Conservation (phyloP, 2,329 filamentous ascomycete species). For the Colletotrichum karsti region DNA sequence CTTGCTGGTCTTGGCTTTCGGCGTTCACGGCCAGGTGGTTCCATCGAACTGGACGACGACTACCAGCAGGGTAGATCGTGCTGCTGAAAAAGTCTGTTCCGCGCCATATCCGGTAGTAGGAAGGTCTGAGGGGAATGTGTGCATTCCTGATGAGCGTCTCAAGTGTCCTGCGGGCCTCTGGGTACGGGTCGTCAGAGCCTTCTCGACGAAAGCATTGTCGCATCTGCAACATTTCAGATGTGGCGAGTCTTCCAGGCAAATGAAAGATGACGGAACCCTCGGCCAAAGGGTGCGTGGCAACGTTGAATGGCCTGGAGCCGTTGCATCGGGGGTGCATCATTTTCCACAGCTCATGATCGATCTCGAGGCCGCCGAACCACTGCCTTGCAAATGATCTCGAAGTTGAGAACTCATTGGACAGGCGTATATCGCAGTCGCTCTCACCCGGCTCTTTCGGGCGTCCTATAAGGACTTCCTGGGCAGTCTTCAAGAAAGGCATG, state of each 20-base stretch:
- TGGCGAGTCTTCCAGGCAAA: conserved; percentile 6
- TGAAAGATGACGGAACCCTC: conserved; percentile 15
- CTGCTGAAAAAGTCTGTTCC: conserved; percentile 26
- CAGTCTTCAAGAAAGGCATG: conserved; percentile 33
- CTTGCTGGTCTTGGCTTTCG: not conserved
- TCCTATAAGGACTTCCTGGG: conserved; percentile 37
- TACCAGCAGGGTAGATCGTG: not conserved
- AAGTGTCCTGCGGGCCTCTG: not conserved
- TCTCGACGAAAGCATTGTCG: not conserved
- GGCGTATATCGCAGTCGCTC: not conserved
- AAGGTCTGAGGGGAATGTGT: not conserved
- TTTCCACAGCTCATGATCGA: conserved; percentile 1
- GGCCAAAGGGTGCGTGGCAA: not conserved
- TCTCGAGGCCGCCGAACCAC: conserved; percentile 25
- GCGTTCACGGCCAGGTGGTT: not conserved
- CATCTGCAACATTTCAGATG: not conserved
- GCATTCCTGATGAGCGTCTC: not conserved
- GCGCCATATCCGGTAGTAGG: conserved; percentile 16
- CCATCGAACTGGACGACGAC: conserved; percentile 1
- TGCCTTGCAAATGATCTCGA: not conserved
- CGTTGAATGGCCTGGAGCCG: not conserved
- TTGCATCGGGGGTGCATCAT: not conserved
- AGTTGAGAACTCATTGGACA: not conserved
- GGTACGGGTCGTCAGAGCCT: conserved; percentile 1
- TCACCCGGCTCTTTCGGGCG: not conserved